Percentiles rank a stretch among this genome's conserved stretches.
phyloP scores from a whole-genome alignment of 164 flowering plant genomes.

The Santalum album region DNA sequence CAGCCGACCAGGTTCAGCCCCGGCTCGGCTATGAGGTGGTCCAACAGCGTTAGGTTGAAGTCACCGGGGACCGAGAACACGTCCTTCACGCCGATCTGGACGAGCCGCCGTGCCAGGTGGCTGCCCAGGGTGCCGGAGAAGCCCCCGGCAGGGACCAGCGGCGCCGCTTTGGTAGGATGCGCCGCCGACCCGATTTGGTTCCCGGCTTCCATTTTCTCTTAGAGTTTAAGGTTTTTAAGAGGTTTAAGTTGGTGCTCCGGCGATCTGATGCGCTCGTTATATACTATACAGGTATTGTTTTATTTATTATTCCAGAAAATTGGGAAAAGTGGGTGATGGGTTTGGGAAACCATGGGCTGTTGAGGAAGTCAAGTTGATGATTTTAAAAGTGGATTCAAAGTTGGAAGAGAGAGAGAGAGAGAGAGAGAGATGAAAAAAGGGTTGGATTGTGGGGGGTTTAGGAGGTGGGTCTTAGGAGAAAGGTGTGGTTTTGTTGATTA shows the following conservation, averaged over 20 bases:
- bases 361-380: not conserved
- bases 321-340: not conserved
- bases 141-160: conserved; percentile 5
- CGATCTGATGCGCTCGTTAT: too few species aligned
- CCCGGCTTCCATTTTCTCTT: not conserved
- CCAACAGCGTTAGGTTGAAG: conserved; percentile 50
- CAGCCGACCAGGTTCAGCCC: conserved; percentile 51
- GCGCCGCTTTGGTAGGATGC: not conserved
- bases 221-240: too few species aligned
- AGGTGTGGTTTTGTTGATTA: too few species aligned
- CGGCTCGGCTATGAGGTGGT: conserved; percentile 55
- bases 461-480: too few species aligned
- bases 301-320: not conserved
- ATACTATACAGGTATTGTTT: too few species aligned
- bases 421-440: too few species aligned
- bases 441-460: too few species aligned
- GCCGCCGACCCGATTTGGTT: conserved; percentile 2
- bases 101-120: conserved; percentile 55
- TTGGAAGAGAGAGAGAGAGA: too few species aligned
- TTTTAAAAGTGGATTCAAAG: too few species aligned
- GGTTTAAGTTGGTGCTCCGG: too few species aligned
- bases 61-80: conserved; percentile 69
- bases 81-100: conserved; percentile 44
- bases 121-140: conserved; percentile 38
- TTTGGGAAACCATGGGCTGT: not conserved